These are phyloP conservation scores for Yamadazyma endophytica DNA, from an alignment of 805 yeast species.

Conservation along the genomic window DNA sequence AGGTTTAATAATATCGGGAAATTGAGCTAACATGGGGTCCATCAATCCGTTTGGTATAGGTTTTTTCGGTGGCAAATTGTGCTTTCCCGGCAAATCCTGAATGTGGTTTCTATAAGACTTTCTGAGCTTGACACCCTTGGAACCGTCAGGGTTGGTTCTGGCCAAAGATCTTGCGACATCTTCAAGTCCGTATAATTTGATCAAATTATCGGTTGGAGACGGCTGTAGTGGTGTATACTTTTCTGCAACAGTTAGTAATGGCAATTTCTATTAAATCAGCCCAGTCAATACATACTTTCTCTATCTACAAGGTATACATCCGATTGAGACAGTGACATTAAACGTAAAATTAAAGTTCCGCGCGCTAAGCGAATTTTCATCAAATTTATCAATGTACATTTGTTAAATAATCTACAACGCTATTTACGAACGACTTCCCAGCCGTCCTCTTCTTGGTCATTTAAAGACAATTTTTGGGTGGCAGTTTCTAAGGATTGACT, in stretches of 20 bases:
- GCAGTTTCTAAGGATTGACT: conserved; percentile 18
- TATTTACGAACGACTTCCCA: conserved; percentile 36
- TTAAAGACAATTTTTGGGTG: conserved; percentile 23
- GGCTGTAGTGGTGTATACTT: conserved; percentile 45
- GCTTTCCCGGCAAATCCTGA: conserved; percentile 78
- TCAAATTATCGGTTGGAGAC: conserved; percentile 69
- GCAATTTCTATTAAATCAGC: not conserved
- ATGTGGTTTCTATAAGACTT: conserved; percentile 95
- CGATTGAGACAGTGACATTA: too few species aligned
- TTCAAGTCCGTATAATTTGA: conserved; percentile 63
- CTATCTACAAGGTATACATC: conserved; percentile 5
- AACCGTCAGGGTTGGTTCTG: conserved; percentile 79
- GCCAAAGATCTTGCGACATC: conserved; percentile 77
- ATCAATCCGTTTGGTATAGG: conserved; percentile 32
- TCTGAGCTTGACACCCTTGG: conserved; percentile 87
- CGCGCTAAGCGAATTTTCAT: too few species aligned
- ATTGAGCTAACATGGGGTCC: conserved; percentile 33
- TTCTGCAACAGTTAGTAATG: conserved; percentile 7
- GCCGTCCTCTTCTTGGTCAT: conserved; percentile 24
- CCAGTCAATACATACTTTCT: conserved; percentile 3
- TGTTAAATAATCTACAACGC: too few species aligned
- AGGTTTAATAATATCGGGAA: conserved; percentile 44
- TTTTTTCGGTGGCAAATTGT: conserved; percentile 50
- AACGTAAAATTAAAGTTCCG: too few species aligned
- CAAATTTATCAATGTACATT: too few species aligned